A percentile compares a stretch with the other conserved stretches of the same genome.
Evolutionary conservation across 257 asterid species (phyloP).

Genomic region (Verbena officinalis): DNA sequence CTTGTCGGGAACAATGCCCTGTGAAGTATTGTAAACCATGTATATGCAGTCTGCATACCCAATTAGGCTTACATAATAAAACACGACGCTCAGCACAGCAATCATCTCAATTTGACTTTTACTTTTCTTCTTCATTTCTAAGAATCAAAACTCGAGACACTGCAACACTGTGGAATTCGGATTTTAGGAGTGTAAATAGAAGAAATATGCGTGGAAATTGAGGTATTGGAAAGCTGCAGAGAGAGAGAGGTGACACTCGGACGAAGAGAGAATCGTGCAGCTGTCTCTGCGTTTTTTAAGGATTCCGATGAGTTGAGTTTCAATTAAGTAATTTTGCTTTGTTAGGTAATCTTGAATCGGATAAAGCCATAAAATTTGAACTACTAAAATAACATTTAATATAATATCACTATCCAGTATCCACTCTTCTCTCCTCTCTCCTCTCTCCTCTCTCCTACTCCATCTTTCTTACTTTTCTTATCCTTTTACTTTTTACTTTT

Average conservation of each 20-base stretch:
- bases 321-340: too few species aligned
- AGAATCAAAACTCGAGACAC: too few species aligned
- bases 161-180: neutral
- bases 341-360: too few species aligned
- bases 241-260: too few species aligned
- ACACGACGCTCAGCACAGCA: neutral
- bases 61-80: conserved; percentile 17
- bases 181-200: neutral
- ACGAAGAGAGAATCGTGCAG: neutral
- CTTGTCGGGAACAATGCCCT: conserved; percentile 36
- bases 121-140: conserved; percentile 18
- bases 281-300: too few species aligned
- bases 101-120: neutral
- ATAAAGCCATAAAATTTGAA: too few species aligned
- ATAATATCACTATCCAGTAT: conserved; percentile 33
- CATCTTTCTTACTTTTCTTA: conserved; percentile 73
- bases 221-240: too few species aligned
- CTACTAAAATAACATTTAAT: too few species aligned
- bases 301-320: too few species aligned
- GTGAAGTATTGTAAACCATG: conserved; percentile 46
- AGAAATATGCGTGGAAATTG: too few species aligned
- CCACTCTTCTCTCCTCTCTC: conserved; percentile 63
- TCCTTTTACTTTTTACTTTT: too few species aligned
- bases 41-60: conserved; percentile 33
- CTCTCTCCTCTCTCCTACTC: conserved; percentile 83